Evolutionary conservation across 2,329 filamentous ascomycete genomes (phyloP), one percentile per base, ranked within the genome.

Genomic region (Microdochium trichocladiopsis): DNA sequence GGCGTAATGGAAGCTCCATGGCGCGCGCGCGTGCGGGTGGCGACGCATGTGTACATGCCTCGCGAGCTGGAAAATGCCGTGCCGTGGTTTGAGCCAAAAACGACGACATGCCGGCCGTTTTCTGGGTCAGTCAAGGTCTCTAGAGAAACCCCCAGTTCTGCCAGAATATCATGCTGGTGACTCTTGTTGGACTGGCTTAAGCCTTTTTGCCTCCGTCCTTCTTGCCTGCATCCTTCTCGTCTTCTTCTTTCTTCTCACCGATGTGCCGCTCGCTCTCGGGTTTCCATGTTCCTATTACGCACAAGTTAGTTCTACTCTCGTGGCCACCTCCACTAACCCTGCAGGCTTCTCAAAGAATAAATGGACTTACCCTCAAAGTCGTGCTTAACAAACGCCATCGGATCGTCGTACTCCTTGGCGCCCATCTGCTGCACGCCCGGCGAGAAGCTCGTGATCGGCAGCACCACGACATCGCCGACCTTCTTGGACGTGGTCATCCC

Each of bases 331-430:
- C 11, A 45, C 41, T 22, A 52, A 28, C 28, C 33, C 16, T 10
- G 21, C 41, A 4, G 23, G 5, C 9, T 22, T 4, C 45, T 25
- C 31, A 47, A 52, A 11, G 52, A 50, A 21, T 21, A 12, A 50
- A n/a, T n/a, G n/a, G n/a, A 68, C 79, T 59, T 74, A 95, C 93
- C 94, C 76, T 95, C 90, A 68, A 99, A 99, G 52, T 91, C 86
- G 72, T 99, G 94, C 72, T 94, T 92, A 55, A 99, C 94, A 75
- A 95, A 97, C 2, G 94, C 94, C 90, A 96, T 93, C 1, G 91
- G 90, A 66, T 97, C 87, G 60, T 96, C 90, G 43, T 85, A 79
- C 56, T 95, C 91, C 63, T 86, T 86, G 47, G 94, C 88, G 12
- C 88, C 89, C 91, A 96, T 97, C 67, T 96, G 91, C 60, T 85